A percentile compares a stretch with the other conserved stretches of the same genome.
phyloP scores from a whole-genome alignment of 768 basidiomycete species.

The Tulasnella sp. region DNA sequence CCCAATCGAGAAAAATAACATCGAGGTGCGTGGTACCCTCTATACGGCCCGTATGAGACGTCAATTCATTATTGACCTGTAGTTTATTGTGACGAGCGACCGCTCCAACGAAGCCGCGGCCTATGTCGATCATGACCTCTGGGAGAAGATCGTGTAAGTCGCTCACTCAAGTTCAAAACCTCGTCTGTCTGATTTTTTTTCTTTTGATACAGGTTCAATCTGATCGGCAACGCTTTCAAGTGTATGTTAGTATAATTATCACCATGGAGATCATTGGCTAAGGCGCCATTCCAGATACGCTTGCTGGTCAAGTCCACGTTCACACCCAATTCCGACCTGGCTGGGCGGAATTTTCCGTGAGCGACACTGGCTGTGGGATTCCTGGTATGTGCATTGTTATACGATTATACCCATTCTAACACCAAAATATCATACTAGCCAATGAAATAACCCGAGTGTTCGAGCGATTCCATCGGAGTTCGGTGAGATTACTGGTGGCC shows the following conservation, averaged over 20 bases:
- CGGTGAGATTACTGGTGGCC: slow-evolving; percentile 10
- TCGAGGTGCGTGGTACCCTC: slow-evolving; percentile 10
- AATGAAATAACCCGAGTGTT: slow-evolving; percentile 23
- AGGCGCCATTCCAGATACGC: slow-evolving; percentile 24
- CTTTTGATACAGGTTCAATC: slow-evolving; percentile 21
- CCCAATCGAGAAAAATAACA: slow-evolving; percentile 25
- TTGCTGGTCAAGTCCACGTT: slow-evolving; percentile 26
- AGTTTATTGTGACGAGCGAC: slow-evolving; percentile 24
- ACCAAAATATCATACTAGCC: background rate
- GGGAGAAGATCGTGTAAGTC: slow-evolving; percentile 25
- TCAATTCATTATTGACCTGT: background rate
- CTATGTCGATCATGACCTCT: slow-evolving; percentile 26
- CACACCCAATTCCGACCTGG: slow-evolving; percentile 20
- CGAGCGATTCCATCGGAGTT: slow-evolving; percentile 30
- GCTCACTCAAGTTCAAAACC: background rate
- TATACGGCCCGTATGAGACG: background rate
- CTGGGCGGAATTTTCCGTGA: slow-evolving; percentile 25
- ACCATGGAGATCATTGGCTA: slow-evolving; percentile 19
- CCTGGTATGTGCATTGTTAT: slow-evolving; percentile 20
- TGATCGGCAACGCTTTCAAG: slow-evolving; percentile 29
- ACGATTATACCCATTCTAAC: background rate
- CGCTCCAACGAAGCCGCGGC: slow-evolving; percentile 15
- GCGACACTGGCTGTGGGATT: slow-evolving; percentile 32
- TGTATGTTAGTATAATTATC: slow-evolving; percentile 16
- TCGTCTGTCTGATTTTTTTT: background rate